Percentiles rank a stretch among this genome's conserved stretches.
Evolutionary conservation across 2,329 filamentous ascomycete species (phyloP).

Genomic region (Calonectria hawksworthii): DNA sequence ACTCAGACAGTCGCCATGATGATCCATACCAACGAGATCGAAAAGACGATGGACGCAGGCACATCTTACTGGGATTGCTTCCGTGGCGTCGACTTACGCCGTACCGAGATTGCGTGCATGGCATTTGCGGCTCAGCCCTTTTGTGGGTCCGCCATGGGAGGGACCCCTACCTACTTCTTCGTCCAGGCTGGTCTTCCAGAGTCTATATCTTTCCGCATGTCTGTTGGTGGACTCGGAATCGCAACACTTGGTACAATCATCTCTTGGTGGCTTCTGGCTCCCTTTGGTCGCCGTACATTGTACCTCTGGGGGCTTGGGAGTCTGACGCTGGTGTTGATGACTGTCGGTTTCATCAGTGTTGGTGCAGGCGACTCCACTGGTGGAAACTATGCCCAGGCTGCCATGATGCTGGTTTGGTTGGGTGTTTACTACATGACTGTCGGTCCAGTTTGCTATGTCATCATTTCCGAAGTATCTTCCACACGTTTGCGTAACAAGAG

Average conservation of each 20-base stretch:
- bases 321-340: conserved; percentile 52
- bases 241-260: conserved; percentile 22
- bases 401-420: conserved; percentile 47
- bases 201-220: conserved; percentile 53
- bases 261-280: conserved; percentile 4
- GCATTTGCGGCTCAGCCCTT: conserved; percentile 54
- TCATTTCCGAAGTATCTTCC: conserved; percentile 52
- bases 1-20: conserved; percentile 46
- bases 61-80: conserved; percentile 59
- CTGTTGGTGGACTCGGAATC: conserved; percentile 43
- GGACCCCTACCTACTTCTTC: conserved; percentile 59
- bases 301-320: conserved; percentile 57
- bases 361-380: conserved; percentile 40
- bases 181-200: conserved; percentile 55
- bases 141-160: conserved; percentile 50
- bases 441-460: conserved; percentile 51
- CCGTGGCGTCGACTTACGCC: conserved; percentile 57
- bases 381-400: conserved; percentile 31
- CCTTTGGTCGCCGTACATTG: conserved; percentile 55
- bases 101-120: conserved; percentile 56
- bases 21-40: conserved; percentile 50
- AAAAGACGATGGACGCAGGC: conserved; percentile 28
- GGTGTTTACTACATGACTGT: conserved; percentile 50
- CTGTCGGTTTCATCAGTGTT: conserved; percentile 53
- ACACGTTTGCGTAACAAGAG: conserved; percentile 52